Conservation (phyloP, 768 basidiomycete genomes). For the Hypholoma sublateritium region DNA sequence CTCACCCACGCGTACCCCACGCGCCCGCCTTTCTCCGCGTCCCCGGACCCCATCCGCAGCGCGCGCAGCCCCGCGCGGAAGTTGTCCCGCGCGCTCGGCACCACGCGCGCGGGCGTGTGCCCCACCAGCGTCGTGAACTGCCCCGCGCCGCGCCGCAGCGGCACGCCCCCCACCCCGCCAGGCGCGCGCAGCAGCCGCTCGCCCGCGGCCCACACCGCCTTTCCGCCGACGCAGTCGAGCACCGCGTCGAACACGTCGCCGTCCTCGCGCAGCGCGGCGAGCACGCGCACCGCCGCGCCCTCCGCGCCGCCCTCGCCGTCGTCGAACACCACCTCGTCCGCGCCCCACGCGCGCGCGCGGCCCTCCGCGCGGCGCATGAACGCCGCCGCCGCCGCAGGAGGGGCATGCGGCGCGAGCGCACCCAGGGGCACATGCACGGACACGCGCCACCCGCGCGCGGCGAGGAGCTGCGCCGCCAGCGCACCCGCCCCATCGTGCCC, state of each 20-base stretch:
- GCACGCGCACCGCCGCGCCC: constrained; percentile 48
- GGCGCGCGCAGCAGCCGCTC: constrained; percentile 53
- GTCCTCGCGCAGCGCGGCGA: constrained; percentile 50
- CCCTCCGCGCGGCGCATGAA: constrained; percentile 50
- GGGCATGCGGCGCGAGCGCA: constrained; percentile 22
- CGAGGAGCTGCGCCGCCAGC: constrained; percentile 77
- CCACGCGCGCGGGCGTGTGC: constrained; percentile 59
- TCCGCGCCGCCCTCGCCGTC: constrained; percentile 47
- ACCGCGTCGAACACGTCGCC: constrained; percentile 75
- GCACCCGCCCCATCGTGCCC: constrained; percentile 78
- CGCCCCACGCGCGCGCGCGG: constrained; percentile 67
- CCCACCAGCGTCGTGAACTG: constrained; percentile 85
- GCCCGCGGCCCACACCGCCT: constrained; percentile 75
- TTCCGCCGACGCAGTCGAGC: constrained; percentile 81
- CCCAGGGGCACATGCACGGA: constrained; percentile 61
- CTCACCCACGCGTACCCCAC: constrained; percentile 86
- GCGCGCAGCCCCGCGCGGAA: constrained; percentile 73
- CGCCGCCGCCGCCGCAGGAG: constrained; percentile 24
- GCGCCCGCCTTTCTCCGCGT: constrained; percentile 29
- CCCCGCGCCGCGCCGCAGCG: constrained; percentile 21
- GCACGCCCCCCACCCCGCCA: constrained; percentile 7
- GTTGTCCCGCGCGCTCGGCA: constrained; percentile 72
- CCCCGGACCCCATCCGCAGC: constrained; percentile 34
- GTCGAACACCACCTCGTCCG: constrained; percentile 76
- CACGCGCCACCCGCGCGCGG: constrained; percentile 66